phyloP scores from a whole-genome alignment of 192 early-diverging fungal genomes.

The Gryganskiella cystojenkinii region DNA sequence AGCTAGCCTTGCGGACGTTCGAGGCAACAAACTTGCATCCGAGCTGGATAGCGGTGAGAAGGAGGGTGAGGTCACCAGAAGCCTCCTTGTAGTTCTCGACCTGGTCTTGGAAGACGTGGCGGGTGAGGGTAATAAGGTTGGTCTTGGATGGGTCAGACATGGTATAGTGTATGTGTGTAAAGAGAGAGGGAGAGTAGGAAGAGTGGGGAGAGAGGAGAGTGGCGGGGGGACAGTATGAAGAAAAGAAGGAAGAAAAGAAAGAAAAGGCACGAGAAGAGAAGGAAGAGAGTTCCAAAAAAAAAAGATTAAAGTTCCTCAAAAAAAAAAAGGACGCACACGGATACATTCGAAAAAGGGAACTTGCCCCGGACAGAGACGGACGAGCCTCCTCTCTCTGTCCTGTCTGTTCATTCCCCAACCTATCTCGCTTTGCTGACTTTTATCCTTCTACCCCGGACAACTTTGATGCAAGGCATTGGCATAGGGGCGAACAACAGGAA shows the following conservation, averaged over 20 bases:
- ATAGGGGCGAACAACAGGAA: no score
- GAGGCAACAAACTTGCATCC: slow-evolving; percentile 98
- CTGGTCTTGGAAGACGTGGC: slow-evolving; percentile 93
- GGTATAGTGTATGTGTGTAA: no score
- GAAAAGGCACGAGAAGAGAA: slow-evolving; percentile 15
- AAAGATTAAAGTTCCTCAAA: neutral
- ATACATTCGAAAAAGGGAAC: slow-evolving; percentile 24
- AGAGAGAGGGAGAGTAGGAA: neutral
- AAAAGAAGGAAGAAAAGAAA: slow-evolving; percentile 17
- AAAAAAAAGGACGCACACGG: slow-evolving; percentile 22
- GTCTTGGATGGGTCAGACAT: slow-evolving; percentile 64
- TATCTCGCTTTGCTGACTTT: no score
- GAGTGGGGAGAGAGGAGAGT: neutral
- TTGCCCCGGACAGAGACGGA: neutral
- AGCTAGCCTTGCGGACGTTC: slow-evolving; percentile 95
- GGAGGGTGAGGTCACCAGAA: slow-evolving; percentile 93
- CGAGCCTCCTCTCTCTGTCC: neutral
- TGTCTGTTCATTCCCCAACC: neutral
- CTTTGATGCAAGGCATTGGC: no score
- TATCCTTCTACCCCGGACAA: no score
- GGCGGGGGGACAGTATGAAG: neutral
- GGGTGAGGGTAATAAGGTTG: slow-evolving; percentile 94
- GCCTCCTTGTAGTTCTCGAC: slow-evolving; percentile 82
- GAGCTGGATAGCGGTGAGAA: slow-evolving; percentile 89
- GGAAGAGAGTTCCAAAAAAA: neutral